A percentile compares a stretch with the other conserved stretches of the same genome.
phyloP scores from a whole-genome alignment of 768 basidiomycete species.

The Tylopilus plumbeoviolaceoides region DNA sequence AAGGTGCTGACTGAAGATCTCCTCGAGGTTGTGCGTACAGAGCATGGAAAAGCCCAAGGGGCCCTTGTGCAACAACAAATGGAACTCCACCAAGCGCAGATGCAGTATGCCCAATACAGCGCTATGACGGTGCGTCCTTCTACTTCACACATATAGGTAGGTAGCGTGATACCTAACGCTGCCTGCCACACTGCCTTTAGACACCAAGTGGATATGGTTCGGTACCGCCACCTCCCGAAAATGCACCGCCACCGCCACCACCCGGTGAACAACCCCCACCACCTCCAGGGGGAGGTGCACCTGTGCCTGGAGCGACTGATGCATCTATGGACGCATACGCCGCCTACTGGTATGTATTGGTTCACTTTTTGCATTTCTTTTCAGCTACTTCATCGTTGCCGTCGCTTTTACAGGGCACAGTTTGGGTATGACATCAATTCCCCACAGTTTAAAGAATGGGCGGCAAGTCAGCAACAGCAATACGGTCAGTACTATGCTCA shows the following conservation, averaged over 20 bases:
- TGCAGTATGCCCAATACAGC: conserved; percentile 73
- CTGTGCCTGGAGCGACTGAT: conserved; percentile 40
- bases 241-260: conserved; percentile 44
- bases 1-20: conserved; percentile 87
- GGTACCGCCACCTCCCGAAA: conserved; percentile 36
- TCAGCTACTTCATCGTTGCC: not conserved
- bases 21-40: conserved; percentile 79
- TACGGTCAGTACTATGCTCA: conserved; percentile 73
- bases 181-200: not conserved
- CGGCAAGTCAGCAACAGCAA: conserved; percentile 58
- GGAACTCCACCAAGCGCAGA: conserved; percentile 82
- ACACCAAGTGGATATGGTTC: conserved; percentile 32
- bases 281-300: conserved; percentile 41
- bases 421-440: conserved; percentile 88
- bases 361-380: not conserved
- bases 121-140: conserved; percentile 46
- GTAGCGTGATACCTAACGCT: not conserved
- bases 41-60: conserved; percentile 77
- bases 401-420: conserved; percentile 52
- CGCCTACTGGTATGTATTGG: conserved; percentile 52
- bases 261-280: conserved; percentile 52
- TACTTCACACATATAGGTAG: not conserved
- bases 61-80: conserved; percentile 72
- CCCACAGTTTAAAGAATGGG: conserved; percentile 77
- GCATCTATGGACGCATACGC: conserved; percentile 51